phyloP scores from a whole-genome alignment of 352 stramenopile species.

The Globisporangium spiculum region DNA sequence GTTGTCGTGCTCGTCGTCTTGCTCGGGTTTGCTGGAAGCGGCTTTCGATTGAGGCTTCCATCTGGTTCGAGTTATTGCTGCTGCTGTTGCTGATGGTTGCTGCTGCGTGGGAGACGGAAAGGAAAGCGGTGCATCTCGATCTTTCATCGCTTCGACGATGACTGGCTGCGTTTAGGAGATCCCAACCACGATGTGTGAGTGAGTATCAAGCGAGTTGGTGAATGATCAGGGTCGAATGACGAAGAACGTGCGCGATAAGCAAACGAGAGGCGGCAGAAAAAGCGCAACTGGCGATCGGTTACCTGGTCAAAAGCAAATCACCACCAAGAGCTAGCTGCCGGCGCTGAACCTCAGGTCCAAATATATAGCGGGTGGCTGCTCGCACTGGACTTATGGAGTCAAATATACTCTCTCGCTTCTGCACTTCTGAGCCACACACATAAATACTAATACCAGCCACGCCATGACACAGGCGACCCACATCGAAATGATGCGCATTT shows the following conservation, averaged over 20 bases:
- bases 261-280: background rate
- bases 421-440: background rate
- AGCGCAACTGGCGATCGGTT: constrained; percentile 9
- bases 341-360: constrained; percentile 6
- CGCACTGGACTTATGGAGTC: constrained; percentile 2
- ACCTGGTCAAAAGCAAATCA: background rate
- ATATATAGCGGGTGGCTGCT: background rate
- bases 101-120: background rate
- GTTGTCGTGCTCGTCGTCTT: background rate
- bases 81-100: background rate
- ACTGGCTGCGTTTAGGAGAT: background rate
- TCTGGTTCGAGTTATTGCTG: background rate
- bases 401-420: background rate
- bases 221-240: background rate
- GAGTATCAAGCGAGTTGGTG: background rate
- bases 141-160: background rate
- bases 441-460: background rate
- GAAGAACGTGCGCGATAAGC: background rate
- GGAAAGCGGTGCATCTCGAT: background rate
- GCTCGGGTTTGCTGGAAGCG: background rate
- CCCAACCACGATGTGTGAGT: background rate
- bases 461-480: background rate
- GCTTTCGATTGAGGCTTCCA: background rate
- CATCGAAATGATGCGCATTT: background rate
- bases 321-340: background rate